A percentile compares a stretch with the other conserved stretches of the same genome.
Evolutionary conservation across 169 alveolate genomes (phyloP).

Genomic region (Neospora caninum): DNA sequence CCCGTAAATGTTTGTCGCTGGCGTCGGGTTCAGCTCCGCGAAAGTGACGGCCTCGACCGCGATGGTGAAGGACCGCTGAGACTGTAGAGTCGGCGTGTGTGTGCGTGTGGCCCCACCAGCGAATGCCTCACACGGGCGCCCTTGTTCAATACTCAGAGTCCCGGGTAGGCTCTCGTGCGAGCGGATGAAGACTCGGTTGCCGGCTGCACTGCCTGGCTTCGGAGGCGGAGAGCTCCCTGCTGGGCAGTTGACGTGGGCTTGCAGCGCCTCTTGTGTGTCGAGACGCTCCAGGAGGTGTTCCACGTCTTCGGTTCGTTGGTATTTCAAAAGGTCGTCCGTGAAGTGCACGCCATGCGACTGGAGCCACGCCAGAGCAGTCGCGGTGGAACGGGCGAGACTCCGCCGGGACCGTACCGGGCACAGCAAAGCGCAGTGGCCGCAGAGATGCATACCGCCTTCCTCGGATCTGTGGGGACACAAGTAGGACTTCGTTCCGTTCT

Average conservation of each 20-base stretch:
- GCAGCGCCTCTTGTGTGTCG: background rate
- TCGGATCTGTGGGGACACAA: background rate
- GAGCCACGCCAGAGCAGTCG: background rate
- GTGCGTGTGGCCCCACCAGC: background rate
- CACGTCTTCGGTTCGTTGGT: slow-evolving; percentile 4
- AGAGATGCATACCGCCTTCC: background rate
- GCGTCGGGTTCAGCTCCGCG: background rate
- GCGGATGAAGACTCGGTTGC: slow-evolving; percentile 19
- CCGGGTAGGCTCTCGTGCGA: background rate
- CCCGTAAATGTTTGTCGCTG: background rate
- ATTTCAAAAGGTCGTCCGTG: background rate
- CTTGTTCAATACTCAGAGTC: background rate
- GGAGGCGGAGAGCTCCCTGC: background rate
- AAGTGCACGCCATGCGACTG: background rate
- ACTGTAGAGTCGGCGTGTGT: background rate
- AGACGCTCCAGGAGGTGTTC: background rate
- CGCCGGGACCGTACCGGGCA: background rate
- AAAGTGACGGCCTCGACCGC: background rate
- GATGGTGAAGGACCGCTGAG: background rate
- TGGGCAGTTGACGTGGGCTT: background rate
- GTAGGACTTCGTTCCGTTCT: background rate
- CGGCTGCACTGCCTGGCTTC: background rate
- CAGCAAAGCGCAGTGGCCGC: slow-evolving; percentile 41
- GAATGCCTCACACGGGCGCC: background rate
- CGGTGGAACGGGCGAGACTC: background rate